phyloP scores from a whole-genome alignment of 2,329 filamentous ascomycete species.

The Teratosphaeria viscida region DNA sequence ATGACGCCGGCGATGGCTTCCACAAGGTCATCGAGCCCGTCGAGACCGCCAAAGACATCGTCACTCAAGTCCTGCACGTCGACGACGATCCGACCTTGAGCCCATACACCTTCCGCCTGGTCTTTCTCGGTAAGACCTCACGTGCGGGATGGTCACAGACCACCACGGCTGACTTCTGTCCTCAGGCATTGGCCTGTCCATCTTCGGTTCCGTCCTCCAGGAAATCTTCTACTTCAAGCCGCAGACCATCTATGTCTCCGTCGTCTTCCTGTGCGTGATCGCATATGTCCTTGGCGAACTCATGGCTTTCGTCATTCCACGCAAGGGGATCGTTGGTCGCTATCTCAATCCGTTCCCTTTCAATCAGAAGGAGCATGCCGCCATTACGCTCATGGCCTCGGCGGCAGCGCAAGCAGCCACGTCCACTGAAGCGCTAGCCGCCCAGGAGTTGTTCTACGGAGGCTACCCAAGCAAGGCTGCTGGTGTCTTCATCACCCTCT shows the following conservation, averaged over 20 bases:
- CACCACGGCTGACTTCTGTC: neutral
- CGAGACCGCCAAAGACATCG: conserved; percentile 21
- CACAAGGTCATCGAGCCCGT: conserved; percentile 7
- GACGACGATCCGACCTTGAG: conserved; percentile 29
- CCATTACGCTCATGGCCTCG: conserved; percentile 35
- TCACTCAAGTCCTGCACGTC: conserved; percentile 25
- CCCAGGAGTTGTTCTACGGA: conserved; percentile 39
- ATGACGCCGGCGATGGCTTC: conserved; percentile 4
- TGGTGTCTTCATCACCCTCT: conserved; percentile 37
- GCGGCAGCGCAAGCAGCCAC: conserved; percentile 27
- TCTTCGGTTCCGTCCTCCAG: conserved; percentile 27
- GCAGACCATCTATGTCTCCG: conserved; percentile 34
- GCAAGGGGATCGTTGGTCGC: conserved; percentile 19
- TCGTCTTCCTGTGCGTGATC: conserved; percentile 37
- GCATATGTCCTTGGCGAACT: conserved; percentile 34
- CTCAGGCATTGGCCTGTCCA: conserved; percentile 11
- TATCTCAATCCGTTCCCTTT: conserved; percentile 32
- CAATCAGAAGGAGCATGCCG: conserved; percentile 26
- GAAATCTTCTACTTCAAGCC: conserved; percentile 42
- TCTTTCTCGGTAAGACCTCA: conserved; percentile 26
- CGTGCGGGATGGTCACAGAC: neutral
- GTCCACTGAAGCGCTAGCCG: conserved; percentile 34
- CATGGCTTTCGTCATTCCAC: conserved; percentile 29
- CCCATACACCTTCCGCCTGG: conserved; percentile 30
- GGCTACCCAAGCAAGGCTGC: conserved; percentile 29